Evolutionary conservation across 495 filamentous ascomycete genomes (phyloP), one percentile per base, ranked within the genome.

Genomic region (Venustampulla echinocandica): DNA sequence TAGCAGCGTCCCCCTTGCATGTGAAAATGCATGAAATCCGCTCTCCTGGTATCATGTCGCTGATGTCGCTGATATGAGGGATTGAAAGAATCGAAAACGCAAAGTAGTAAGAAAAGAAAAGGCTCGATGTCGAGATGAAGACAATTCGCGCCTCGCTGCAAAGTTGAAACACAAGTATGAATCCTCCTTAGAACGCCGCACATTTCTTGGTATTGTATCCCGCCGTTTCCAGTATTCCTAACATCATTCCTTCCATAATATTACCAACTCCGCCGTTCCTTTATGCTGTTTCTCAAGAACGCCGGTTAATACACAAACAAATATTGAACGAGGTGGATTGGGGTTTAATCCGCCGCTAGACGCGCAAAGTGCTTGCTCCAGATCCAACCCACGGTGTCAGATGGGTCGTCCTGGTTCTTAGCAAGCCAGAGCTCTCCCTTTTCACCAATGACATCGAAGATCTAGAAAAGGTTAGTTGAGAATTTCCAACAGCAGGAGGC

Each of bases 371-470:
- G 92, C 60, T 95, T 93, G 56, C 85, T 92, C 92, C 92, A 98
- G 51, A 98, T 94, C 92, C 92, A 98, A 33, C 92, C 92, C n/a
- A 96, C 77, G 50, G 78, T 70, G 18, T 77, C 71, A 14, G 66
- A 69, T 3, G 75, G 67, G 63, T 98, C 93, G 60, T 98, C 92
- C 64, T 98, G 92, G 59, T 98, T 98, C 60, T 83, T 85, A 5
- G 92, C 92, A 23, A 98, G 80, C 93, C 92, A 98, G 13, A 97
- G 80, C 67, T 97, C 92, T 42, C 92, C 92, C 62, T 97, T 97
- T 60, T 94, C 86, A 42, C 80, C 92, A 54, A 97, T 85, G 46
- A 89, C 82, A 66, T 93, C 85, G 59, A 90, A 92, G 49, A 90
- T 84, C 72, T 80, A 41, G 13, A 19, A 15, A 11, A 27, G 22